Conservation (phyloP, 2,329 filamentous ascomycete species). For the Aureobasidium sp. region DNA sequence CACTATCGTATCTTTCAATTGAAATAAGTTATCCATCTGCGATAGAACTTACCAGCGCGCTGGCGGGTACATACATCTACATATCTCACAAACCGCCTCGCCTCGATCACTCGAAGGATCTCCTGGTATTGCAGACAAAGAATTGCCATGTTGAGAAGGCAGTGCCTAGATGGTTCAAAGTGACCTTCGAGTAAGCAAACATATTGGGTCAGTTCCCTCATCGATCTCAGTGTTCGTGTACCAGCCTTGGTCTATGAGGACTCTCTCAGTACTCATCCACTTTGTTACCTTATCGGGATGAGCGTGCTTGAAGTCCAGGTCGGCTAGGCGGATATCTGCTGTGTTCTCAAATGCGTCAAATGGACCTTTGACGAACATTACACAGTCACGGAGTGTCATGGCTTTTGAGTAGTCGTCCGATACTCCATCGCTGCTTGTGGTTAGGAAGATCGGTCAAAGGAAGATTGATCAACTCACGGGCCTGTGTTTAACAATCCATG, state of each 20-base stretch:
- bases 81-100: neutral
- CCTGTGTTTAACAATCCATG: conserved; percentile 23
- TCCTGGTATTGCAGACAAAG: neutral
- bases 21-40: neutral
- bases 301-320: conserved; percentile 38
- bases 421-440: conserved; percentile 16
- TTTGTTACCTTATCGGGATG: conserved; percentile 30
- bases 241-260: conserved; percentile 31
- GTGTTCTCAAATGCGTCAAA: conserved; percentile 15
- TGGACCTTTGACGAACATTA: conserved; percentile 31
- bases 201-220: neutral
- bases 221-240: conserved; percentile 27
- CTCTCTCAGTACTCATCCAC: conserved; percentile 34
- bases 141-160: neutral
- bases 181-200: neutral
- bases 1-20: neutral
- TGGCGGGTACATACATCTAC: neutral
- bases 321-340: conserved; percentile 35
- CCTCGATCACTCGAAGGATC: neutral
- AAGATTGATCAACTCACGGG: neutral
- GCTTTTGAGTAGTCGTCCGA: conserved; percentile 28
- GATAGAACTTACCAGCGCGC: neutral
- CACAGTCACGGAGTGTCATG: conserved; percentile 42
- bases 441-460: neutral
- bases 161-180: neutral